These are phyloP conservation scores for Avena insularis DNA, from an alignment of 176 grass and related monocot genomes.

Conservation along the genomic window DNA sequence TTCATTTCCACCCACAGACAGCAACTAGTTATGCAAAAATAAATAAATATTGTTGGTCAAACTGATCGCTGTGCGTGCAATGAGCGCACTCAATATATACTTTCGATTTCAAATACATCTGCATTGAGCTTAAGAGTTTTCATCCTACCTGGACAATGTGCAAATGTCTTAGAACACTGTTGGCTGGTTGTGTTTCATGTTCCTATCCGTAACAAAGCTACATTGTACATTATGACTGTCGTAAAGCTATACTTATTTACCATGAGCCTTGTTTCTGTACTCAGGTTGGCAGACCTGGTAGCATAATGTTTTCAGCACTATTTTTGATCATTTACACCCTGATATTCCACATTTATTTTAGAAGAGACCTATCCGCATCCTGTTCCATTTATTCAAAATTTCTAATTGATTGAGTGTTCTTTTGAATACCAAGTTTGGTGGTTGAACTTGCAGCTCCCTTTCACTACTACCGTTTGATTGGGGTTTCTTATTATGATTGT, in stretches of 20 bases:
- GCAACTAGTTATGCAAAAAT: constrained; percentile 12
- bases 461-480: neutral
- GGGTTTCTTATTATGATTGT: constrained; percentile 29
- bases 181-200: constrained; percentile 22
- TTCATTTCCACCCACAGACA: constrained; percentile 19
- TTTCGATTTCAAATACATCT: neutral
- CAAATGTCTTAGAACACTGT: neutral
- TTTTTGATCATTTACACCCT: neutral
- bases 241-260: constrained; percentile 1
- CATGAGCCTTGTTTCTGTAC: neutral
- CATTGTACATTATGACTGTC: neutral
- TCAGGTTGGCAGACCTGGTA: neutral
- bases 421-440: neutral
- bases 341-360: neutral
- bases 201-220: neutral
- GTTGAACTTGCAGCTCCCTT: constrained; percentile 20
- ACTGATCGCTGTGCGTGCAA: neutral
- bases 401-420: neutral
- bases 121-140: neutral
- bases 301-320: neutral
- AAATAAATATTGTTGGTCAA: constrained; percentile 11
- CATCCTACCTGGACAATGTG: constrained; percentile 3
- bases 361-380: neutral
- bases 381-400: neutral
- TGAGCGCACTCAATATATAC: neutral